phyloP scores from a whole-genome alignment of 2,329 filamentous ascomycete species.

The Pseudocercospora cruenta region DNA sequence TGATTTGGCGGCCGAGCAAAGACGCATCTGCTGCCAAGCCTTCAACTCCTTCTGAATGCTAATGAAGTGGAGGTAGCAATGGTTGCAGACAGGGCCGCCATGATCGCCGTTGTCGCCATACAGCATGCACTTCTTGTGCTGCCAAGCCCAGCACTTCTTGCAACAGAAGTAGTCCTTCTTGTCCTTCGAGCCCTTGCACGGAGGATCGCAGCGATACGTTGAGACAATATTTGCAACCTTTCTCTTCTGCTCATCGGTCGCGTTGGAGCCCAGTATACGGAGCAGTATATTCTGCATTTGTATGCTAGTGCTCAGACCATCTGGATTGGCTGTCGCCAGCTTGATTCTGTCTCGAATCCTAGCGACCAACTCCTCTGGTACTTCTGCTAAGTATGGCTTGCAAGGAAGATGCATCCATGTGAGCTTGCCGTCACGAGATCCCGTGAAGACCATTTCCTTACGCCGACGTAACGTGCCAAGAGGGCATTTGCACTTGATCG shows the following conservation, averaged over 20 bases:
- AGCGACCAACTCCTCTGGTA: constrained; percentile 8
- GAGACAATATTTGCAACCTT: constrained; percentile 25
- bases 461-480: constrained; percentile 13
- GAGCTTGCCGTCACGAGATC: constrained; percentile 5
- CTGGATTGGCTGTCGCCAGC: constrained; percentile 1
- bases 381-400: constrained; percentile 14
- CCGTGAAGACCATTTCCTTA: constrained; percentile 14
- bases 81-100: constrained; percentile 29
- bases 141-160: constrained; percentile 28
- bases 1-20: constrained; percentile 19
- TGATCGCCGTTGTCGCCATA: constrained; percentile 23
- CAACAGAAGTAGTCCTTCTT: constrained; percentile 23
- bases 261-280: constrained; percentile 10
- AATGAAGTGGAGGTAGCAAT: constrained; percentile 26
- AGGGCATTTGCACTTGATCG: constrained; percentile 24
- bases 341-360: not conserved
- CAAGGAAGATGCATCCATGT: constrained; percentile 25
- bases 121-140: constrained; percentile 29
- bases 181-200: constrained; percentile 23
- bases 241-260: constrained; percentile 8
- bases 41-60: constrained; percentile 51
- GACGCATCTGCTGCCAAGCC: constrained; percentile 44
- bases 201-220: constrained; percentile 27
- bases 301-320: not conserved
- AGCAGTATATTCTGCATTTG: constrained; percentile 9